These are phyloP conservation scores for Diddensiella caesifluorescens DNA, from an alignment of 805 yeast species.

Conservation along the genomic window DNA sequence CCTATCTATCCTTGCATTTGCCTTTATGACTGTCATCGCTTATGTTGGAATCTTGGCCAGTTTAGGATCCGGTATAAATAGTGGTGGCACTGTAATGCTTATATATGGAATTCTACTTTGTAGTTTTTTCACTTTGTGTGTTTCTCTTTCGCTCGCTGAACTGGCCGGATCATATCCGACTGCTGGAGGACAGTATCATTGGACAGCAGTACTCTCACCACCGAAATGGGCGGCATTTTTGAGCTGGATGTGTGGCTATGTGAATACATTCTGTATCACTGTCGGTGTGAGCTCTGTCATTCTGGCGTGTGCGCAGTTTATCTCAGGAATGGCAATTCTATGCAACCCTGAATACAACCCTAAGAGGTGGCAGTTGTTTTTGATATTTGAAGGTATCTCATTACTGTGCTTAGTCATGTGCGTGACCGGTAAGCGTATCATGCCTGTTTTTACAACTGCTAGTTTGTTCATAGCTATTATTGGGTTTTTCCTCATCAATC, in stretches of 20 bases:
- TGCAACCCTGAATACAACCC: conserved; percentile 2
- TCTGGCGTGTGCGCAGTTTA: conserved; percentile 1
- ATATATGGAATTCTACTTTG: conserved; percentile 1
- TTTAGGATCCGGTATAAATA: conserved; percentile 1
- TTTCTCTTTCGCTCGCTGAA: conserved; percentile 5
- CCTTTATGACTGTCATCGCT: conserved; percentile 2
- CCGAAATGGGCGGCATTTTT: conserved; percentile 3
- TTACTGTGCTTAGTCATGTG: neutral
- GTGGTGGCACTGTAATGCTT: conserved; percentile 3
- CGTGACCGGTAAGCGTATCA: neutral
- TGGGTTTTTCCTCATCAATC: conserved; percentile 2
- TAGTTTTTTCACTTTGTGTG: conserved; percentile 7
- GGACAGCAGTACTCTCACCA: conserved; percentile 4
- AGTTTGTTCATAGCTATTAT: neutral
- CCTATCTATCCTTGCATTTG: conserved; percentile 2
- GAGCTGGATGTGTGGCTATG: conserved; percentile 7
- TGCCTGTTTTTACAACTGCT: neutral
- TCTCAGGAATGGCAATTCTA: conserved; percentile 2
- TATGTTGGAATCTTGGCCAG: conserved; percentile 1
- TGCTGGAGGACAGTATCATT: conserved; percentile 9
- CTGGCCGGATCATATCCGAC: conserved; percentile 4
- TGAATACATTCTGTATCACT: conserved; percentile 1
- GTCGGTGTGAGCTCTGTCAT: conserved; percentile 4
- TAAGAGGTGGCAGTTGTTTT: conserved; percentile 2
- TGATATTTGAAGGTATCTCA: neutral